Evolutionary conservation across 2,329 filamentous ascomycete genomes (phyloP), one percentile per base, ranked within the genome.

Genomic region (Hymenoscyphus occultus): DNA sequence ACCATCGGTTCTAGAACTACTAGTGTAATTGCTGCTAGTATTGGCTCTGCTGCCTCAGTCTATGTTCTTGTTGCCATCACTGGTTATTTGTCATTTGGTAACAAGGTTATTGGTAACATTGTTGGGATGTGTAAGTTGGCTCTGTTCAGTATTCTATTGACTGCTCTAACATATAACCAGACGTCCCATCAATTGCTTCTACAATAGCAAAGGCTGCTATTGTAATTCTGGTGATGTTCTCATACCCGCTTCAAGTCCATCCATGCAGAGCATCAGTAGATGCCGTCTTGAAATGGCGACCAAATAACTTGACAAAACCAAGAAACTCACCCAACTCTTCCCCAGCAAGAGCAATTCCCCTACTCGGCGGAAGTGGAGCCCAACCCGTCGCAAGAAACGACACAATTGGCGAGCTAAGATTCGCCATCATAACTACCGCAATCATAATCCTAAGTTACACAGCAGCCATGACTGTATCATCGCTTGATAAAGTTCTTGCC

Each of bases 141-240:
- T 5, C 39, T n/a, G 12, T 51, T 13, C n/a, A 5, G n/a, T 13
- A 56, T 45, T 31, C 22, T 39, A 54, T 9, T 45, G 54, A 57
- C 39, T 13, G 61, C 16, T 63, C 70, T 61, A 69, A 51, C 42
- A 7, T 7, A 51, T 31, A 32, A 45, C 9, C 68, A 86, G 84
- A 94, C 75, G 81, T 86, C 3, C 86, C 91, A 1, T 92, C 90
- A 0, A 83, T 92, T 56, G 89, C 90, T 16, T 94, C 93, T 1
- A 98, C 94, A 1, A 93, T 99, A 71, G 95, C 92, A 62, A 94
- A 96, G 70, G 92, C 93, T 2, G 95, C 95, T 58, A 99, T 99
- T 69, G 95, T 99, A 45, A 84, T 98, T 65, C 86, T 99, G 0
- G 95, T 99, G 71, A 93, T 96, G 77, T 98, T 99, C 77, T 97